Base-by-base conservation (phyloP, 106 monocot species). In the Dactylorhiza incarnata region DNA sequence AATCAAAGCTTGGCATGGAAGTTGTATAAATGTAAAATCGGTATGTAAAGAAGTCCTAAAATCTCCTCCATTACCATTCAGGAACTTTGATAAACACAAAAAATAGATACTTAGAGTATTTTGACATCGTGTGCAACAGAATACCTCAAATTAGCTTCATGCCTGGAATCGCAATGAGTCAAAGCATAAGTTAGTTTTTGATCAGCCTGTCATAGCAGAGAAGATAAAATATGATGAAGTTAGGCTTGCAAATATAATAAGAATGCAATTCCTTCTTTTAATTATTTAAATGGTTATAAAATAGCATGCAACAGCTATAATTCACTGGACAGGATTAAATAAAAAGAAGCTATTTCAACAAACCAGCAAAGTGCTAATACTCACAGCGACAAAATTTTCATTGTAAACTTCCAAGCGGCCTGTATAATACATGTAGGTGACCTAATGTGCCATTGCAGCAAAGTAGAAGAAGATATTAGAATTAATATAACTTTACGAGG, bases 361-460 rank as follows among this genome's bases (percentile, higher is more conserved):
- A 70, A n/a, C 0, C n/a, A 46, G 43, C 2, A 24, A 16, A 22
- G 24, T 22, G 1, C 3, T 23, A 72, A 76, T 56, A 84, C 95
- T 89, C 84, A 96, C 95, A 65, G 76, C 80, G 73, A 90, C 79
- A 79, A 93, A 96, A 71, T 86, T 96, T 76, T 96, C 95, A 81
- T 96, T 96, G 68, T 84, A 89, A 10, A 96, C 93, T 82, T 96
- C 93, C 81, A 96, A 83, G 9, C 95, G 93, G 8, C 95, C 95
- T 25, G 95, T 96, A 73, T 96, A 96, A 80, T 93, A 96, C 93
- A 93, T 96, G 78, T 96, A 96, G 13, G 93, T 93, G 73, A 90
- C 95, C 95, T 93, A 87, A 63, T 56, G 15, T 53, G 10, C 29
- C 72, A 51, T 79, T 46, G 24, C 73, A 61, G 65, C 19, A 19